Conservation (phyloP, 345 rosid species). For the Barbarea vulgaris region DNA sequence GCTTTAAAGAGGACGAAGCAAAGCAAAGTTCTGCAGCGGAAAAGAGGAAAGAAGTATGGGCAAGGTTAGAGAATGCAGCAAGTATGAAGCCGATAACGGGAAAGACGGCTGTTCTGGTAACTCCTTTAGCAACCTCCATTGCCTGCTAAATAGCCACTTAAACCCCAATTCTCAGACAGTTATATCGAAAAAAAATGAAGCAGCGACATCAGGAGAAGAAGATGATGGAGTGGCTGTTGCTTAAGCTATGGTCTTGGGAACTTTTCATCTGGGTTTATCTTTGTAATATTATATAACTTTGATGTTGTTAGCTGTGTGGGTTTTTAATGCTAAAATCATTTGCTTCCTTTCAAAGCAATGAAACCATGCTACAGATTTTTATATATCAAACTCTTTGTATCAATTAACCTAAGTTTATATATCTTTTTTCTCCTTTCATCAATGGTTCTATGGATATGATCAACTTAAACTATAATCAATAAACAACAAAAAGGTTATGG, state of each 20-base stretch:
- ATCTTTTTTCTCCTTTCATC: constrained; percentile 13
- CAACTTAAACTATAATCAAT: neutral
- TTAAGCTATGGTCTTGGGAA: constrained; percentile 30
- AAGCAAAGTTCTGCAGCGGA: constrained; percentile 49
- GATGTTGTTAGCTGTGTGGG: constrained; percentile 37
- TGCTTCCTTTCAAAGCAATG: constrained; percentile 33
- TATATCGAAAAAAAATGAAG: neutral
- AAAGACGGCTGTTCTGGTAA: constrained; percentile 67
- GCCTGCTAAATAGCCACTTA: constrained; percentile 41
- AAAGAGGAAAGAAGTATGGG: constrained; percentile 70
- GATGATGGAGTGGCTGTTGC: constrained; percentile 19
- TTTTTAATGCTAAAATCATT: constrained; percentile 25
- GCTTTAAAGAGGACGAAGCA: constrained; percentile 62
- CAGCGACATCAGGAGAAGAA: constrained; percentile 13
- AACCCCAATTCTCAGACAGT: neutral
- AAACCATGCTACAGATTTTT: constrained; percentile 22
- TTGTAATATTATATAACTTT: constrained; percentile 39
- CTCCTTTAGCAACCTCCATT: constrained; percentile 56
- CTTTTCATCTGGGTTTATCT: constrained; percentile 10
- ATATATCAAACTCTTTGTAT: constrained; percentile 30
- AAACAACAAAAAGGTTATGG: neutral
- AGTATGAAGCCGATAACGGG: constrained; percentile 64
- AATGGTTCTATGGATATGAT: neutral
- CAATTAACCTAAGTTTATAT: constrained; percentile 22
- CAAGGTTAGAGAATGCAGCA: constrained; percentile 63